Evolutionary conservation across 1,139 yeast species (phyloP).

Genomic region (Blastobotrys arbuscula): DNA sequence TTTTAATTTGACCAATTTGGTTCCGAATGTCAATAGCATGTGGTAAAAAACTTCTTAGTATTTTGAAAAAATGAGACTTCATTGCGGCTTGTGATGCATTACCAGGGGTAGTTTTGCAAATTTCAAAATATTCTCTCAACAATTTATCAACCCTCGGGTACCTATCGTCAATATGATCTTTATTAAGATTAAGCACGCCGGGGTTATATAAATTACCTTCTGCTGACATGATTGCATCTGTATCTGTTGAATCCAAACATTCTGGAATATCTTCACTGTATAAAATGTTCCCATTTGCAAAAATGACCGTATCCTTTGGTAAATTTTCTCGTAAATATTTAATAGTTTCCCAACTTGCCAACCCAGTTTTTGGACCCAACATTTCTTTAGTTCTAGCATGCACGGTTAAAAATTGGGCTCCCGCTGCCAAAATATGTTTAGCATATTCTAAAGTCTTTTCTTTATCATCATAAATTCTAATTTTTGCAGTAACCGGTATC

Average conservation of each 20-base stretch:
- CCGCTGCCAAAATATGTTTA: constrained; percentile 83
- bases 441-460: constrained; percentile 85
- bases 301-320: constrained; percentile 78
- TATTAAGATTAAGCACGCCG: constrained; percentile 55
- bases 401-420: constrained; percentile 91
- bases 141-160: constrained; percentile 83
- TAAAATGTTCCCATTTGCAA: constrained; percentile 87
- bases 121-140: constrained; percentile 81
- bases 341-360: constrained; percentile 88
- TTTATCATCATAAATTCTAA: constrained; percentile 80
- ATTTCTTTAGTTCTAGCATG: constrained; percentile 96
- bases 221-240: constrained; percentile 97
- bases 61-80: constrained; percentile 90
- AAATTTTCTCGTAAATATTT: constrained; percentile 70
- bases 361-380: constrained; percentile 94
- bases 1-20: constrained; percentile 53
- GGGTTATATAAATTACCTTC: constrained; percentile 95
- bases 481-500: constrained; percentile 93
- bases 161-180: constrained; percentile 50
- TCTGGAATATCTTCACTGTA: constrained; percentile 75
- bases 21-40: constrained; percentile 73
- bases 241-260: constrained; percentile 55
- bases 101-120: constrained; percentile 61
- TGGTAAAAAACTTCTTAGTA: constrained; percentile 71
- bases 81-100: constrained; percentile 75